phyloP scores from a whole-genome alignment of 192 early-diverging fungal genomes.

The Umbelopsis isabellina region DNA sequence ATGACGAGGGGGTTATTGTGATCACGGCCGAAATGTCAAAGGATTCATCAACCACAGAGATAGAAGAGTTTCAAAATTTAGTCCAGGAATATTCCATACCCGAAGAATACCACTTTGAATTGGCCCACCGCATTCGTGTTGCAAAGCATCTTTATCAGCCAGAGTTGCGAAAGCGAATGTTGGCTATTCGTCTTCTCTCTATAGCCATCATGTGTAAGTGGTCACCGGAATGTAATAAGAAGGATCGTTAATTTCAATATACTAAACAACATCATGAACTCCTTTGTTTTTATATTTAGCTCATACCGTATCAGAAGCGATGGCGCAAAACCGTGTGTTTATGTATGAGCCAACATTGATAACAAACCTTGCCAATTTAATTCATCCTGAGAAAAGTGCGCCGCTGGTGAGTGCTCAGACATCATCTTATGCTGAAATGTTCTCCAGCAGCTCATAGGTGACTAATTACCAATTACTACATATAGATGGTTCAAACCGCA shows the following conservation, averaged over 20 bases:
- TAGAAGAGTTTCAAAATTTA: slow-evolving; percentile 62
- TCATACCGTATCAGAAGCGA: slow-evolving; percentile 63
- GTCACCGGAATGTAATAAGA: neutral
- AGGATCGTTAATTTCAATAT: neutral
- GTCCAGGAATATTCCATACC: slow-evolving; percentile 72
- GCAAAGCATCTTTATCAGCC: slow-evolving; percentile 60
- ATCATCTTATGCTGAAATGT: neutral
- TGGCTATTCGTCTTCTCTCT: slow-evolving; percentile 78
- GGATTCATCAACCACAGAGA: slow-evolving; percentile 44
- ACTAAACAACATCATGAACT: neutral
- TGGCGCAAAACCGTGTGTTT: slow-evolving; percentile 73
- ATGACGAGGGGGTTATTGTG: slow-evolving; percentile 58
- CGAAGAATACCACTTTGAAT: slow-evolving; percentile 70
- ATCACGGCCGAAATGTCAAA: slow-evolving; percentile 53
- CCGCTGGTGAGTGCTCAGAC: slow-evolving; percentile 50
- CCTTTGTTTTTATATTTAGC: slow-evolving; percentile 37
- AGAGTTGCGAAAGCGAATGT: slow-evolving; percentile 56
- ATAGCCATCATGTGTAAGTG: slow-evolving; percentile 74
- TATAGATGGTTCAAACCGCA: slow-evolving; percentile 74
- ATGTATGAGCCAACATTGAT: slow-evolving; percentile 90
- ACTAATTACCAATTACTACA: neutral
- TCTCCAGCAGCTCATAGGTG: neutral
- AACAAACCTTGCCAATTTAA: slow-evolving; percentile 72
- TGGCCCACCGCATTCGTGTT: slow-evolving; percentile 81
- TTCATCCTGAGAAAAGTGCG: slow-evolving; percentile 73